phyloP scores from a whole-genome alignment of 2,329 filamentous ascomycete genomes.

The Fusarium compactum region DNA sequence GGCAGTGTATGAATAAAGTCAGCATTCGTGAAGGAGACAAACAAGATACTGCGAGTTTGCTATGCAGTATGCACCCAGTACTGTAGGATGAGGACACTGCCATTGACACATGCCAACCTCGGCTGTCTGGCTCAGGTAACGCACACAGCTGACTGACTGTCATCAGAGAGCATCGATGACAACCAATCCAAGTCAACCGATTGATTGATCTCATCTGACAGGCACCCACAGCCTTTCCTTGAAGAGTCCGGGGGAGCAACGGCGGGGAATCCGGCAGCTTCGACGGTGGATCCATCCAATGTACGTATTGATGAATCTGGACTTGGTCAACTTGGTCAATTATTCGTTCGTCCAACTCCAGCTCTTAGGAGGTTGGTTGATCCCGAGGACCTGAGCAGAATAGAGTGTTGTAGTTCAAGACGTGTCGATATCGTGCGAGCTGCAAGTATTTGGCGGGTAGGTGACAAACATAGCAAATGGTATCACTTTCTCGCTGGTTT shows the following conservation, averaged over 20 bases:
- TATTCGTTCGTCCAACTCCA: not conserved
- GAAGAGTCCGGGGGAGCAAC: slow-evolving; percentile 27
- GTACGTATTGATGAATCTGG: slow-evolving; percentile 37
- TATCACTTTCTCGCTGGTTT: not conserved
- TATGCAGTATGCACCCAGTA: not conserved
- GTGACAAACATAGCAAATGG: not conserved
- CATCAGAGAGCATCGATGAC: slow-evolving; percentile 14
- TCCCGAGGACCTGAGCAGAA: not conserved
- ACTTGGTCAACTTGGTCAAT: not conserved
- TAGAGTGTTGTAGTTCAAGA: not conserved
- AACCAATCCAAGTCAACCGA: slow-evolving; percentile 21
- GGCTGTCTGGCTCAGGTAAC: slow-evolving; percentile 35
- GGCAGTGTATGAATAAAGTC: slow-evolving; percentile 29
- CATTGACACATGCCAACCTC: slow-evolving; percentile 43
- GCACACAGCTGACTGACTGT: slow-evolving; percentile 18
- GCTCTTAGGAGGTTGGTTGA: not conserved
- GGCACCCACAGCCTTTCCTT: slow-evolving; percentile 30
- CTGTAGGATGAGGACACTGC: not conserved
- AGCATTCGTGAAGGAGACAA: not conserved
- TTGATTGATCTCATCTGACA: slow-evolving; percentile 38
- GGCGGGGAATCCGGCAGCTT: slow-evolving; percentile 21
- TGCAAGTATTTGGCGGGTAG: slow-evolving; percentile 7
- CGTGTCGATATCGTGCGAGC: not conserved
- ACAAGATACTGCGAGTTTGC: not conserved
- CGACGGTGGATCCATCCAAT: slow-evolving; percentile 24